Evolutionary conservation across 495 filamentous ascomycete genomes (phyloP), one percentile per base, ranked within the genome.

Genomic region (Neurospora tetrasperma): DNA sequence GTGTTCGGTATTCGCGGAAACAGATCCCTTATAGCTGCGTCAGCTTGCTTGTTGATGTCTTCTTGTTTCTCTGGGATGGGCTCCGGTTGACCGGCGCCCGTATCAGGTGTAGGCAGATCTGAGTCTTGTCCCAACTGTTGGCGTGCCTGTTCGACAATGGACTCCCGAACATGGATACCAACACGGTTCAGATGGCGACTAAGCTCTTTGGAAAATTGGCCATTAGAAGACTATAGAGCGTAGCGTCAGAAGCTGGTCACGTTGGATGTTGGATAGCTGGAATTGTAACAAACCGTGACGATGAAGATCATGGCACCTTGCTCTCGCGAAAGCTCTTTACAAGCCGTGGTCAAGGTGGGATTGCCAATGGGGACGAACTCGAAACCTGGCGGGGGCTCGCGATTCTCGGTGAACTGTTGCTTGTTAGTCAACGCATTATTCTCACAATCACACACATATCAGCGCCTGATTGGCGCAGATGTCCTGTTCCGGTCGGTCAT

Each of bases 1-100:
- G 87, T 86, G 59, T 91, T 83, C 1, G 94, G 94, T 73, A 98
- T 95, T 70, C 92, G 90, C 1, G 94, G 94, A 78, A 97, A 97
- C 11, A 96, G 83, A 76, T 98, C 94, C 72, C 84, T 86, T 40
- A 98, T 88, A 0, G 91, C 90, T 31, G 87, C 88, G 78, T 90
- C 85, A 72, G 93, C 91, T 79, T 94, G 90, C 41, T 85, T 87
- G 75, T 92, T 89, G 73, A 94, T 90, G 44, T 89, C 89, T 20
- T 84, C 84, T 78, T 92, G 92, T 20, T 79, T 80, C 68, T 84
- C 81, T 1, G 86, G 87, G 70, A 88, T 86, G 10, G 86, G 85
- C 75, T 88, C 86, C 3, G 85, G 84, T 23, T 72, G 72, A 62
- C 79, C 80, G 11, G 75, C 74, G 39, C 75, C 70, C 59, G 75